Evolutionary conservation across 306 rosid species (phyloP).

Genomic region (Trifolium dubium): DNA sequence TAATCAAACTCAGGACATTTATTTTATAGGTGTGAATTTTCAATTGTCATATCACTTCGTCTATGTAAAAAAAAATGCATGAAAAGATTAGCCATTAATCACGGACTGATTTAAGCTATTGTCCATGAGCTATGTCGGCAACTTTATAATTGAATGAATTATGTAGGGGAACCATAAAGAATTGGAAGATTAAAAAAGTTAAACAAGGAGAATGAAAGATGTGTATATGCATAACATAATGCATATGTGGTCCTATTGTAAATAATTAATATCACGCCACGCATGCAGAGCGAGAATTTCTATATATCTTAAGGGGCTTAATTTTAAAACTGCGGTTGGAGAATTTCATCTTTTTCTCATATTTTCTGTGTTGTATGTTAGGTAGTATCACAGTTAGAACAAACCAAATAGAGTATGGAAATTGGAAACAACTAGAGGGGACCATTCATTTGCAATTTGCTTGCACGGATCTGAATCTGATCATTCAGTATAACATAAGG

Average conservation of each 20-base stretch:
- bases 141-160: constrained; percentile 22
- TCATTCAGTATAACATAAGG: constrained; percentile 27
- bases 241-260: constrained; percentile 57
- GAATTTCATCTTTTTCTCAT: constrained; percentile 46
- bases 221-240: constrained; percentile 15
- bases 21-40: too few species aligned
- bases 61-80: background rate
- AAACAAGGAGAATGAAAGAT: constrained; percentile 44
- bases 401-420: constrained; percentile 53
- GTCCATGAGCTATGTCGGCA: constrained; percentile 26
- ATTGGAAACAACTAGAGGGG: constrained; percentile 56
- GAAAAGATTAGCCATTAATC: constrained; percentile 29
- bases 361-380: constrained; percentile 50
- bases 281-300: constrained; percentile 67
- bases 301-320: constrained; percentile 37
- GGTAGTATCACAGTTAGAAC: constrained; percentile 65
- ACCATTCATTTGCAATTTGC: constrained; percentile 51
- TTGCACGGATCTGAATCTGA: constrained; percentile 21
- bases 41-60: too few species aligned
- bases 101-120: constrained; percentile 26
- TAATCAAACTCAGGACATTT: too few species aligned
- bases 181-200: constrained; percentile 40
- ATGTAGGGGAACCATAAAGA: constrained; percentile 28
- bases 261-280: too few species aligned
- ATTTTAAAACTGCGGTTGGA: constrained; percentile 33